Base-by-base conservation (phyloP, 2,329 filamentous ascomycete genomes). In the Microdochium paspali region DNA sequence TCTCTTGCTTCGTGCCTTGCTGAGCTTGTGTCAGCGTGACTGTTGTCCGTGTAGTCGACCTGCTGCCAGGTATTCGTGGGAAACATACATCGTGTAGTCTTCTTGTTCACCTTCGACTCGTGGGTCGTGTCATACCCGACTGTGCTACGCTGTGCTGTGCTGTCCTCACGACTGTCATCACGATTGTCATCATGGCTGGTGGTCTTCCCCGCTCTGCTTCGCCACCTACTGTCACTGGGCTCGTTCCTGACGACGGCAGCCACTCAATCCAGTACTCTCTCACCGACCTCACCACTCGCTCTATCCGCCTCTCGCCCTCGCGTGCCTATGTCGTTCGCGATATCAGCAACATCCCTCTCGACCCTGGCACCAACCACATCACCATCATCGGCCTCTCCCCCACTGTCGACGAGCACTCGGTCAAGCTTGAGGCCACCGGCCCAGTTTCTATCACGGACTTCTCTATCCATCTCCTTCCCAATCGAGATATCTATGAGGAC, bases 281-380 rank as follows among this genome's bases (percentile, higher is more conserved):
- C 51, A 72, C 74, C 40, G 72, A 81, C 44, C 65, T 85, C 25
- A 57, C 66, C 9, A 84, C 82, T 28, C 76, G 76, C 45, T 75
- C 74, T 0, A 80, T 87, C 15, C 80, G 76, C 0, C 70, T 87
- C 35, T 84, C 82, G 50, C 81, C 82, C 0, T 68, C 69, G 2
- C 68, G 75, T 51, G 82, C 82, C 1, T 80, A 82, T 44, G 62
- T 85, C 25, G 70, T 76, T 12, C 73, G 81, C 24, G 77, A 83
- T 46, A 73, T 85, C 57, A 74, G 73, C 49, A 64, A 76, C 52
- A 65, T 84, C 15, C 54, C 58, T 1, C 67, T 81, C 20, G 66
- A 76, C 68, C 67, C 72, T n/a, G 78, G 79, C 7, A 56, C 66
- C 9, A 82, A 80, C 53, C 71, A 80, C 52, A 72, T 83, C 48